Evolutionary conservation across 176 grass and related monocot genomes (phyloP), one percentile per base, ranked within the genome.

Genomic region (Triticum aestivum): DNA sequence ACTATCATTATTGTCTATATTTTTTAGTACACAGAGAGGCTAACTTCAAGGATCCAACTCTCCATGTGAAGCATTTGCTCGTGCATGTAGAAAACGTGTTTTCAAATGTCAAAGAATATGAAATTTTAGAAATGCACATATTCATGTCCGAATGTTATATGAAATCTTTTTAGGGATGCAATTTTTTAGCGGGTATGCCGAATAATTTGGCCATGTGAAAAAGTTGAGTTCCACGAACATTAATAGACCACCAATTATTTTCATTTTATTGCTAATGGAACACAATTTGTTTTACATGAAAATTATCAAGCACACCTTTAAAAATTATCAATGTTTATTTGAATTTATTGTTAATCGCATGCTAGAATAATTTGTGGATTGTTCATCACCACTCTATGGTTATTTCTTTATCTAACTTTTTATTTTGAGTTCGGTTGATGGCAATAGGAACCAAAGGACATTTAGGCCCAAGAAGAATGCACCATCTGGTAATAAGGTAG

Each of bases 381-480:
- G 10, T 14, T 14, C 12, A 11, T 20, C 11, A 7, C 39, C 11
- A 23, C 21, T 45, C 13, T 45, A 24, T 9, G 3, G 8, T 24
- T 5, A 51, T 44, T 62, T 41, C 3, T 41, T 18, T 41, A 15
- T 44, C 14, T 61, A 18, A 32, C 32, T 30, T 12, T 11, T 26
- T 4, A 8, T 32, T 42, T 58, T 58, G 54, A 21, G 54, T 58
- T 58, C 18, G 5, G 54, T 21, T 58, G 18, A 20, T 58, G 18
- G 2, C 56, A 5, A 13, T 77, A 98, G 88, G 81, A 98, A 98
- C 83, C 96, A 98, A 82, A 98, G 89, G 92, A 98, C 96, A 29
- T 98, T 98, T 87, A 85, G 96, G 82, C 96, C 96, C 12, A 98
- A 98, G 88, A 98, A 98, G 86, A 94, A 98, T 91, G 96, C 90